Percentiles rank a stretch among this genome's conserved stretches.
phyloP scores from a whole-genome alignment of 352 stramenopile genomes.

The Pythium rishiriense region DNA sequence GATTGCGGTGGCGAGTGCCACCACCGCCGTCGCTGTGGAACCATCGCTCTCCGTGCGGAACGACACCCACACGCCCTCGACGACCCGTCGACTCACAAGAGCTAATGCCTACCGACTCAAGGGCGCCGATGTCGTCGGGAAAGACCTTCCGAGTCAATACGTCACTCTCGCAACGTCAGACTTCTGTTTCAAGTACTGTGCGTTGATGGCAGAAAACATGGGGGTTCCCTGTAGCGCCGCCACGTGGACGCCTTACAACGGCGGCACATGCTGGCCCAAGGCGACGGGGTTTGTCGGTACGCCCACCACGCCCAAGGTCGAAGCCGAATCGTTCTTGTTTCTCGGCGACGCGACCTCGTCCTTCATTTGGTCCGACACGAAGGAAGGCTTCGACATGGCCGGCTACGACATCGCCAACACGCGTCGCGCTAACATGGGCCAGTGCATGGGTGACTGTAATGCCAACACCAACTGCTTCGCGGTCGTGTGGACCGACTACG shows the following conservation, averaged over 20 bases:
- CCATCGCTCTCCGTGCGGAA: too few relatives aligned
- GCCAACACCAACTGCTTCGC: not conserved
- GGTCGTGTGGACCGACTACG: too few relatives aligned
- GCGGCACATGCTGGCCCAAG: slow-evolving; percentile 34
- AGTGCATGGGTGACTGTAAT: not conserved
- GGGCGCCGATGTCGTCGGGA: not conserved
- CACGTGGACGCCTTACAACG: slow-evolving; percentile 12
- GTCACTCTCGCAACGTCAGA: too few relatives aligned
- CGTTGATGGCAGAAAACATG: not conserved
- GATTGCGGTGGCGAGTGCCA: too few relatives aligned
- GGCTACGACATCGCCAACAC: not conserved
- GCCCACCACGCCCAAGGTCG: not conserved
- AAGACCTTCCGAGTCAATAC: not conserved
- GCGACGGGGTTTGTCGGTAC: not conserved
- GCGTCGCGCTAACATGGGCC: not conserved
- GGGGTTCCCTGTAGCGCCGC: not conserved
- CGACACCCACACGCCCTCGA: too few relatives aligned
- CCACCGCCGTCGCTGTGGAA: too few relatives aligned
- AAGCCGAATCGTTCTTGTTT: not conserved
- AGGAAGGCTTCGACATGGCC: not conserved
- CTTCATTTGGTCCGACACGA: not conserved
- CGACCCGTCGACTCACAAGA: too few relatives aligned
- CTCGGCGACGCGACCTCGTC: not conserved
- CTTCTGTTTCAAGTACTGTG: too few relatives aligned
- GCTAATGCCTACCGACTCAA: too few relatives aligned